These are phyloP conservation scores for Podospora comata DNA, from an alignment of 495 filamentous ascomycete species.

Conservation along the genomic window DNA sequence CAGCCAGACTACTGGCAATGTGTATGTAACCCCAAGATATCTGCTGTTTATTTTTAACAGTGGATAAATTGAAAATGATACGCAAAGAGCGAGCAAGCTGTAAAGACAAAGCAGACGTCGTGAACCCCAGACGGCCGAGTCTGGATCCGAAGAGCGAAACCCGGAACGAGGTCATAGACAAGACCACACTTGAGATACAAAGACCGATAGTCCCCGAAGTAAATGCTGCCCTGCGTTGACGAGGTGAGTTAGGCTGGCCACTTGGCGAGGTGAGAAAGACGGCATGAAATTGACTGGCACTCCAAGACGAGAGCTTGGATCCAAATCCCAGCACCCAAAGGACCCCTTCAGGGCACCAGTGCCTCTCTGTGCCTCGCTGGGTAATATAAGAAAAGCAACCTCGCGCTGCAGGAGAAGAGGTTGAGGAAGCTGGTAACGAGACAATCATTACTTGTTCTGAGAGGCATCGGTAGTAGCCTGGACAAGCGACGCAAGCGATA, in stretches of 20 bases:
- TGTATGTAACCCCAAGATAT: slow-evolving; percentile 3
- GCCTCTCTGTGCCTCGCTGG: slow-evolving; percentile 4
- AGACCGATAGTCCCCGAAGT: neutral
- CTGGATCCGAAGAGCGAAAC: neutral
- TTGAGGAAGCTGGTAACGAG: neutral
- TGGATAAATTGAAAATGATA: slow-evolving; percentile 10
- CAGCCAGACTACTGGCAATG: neutral
- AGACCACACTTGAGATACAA: neutral
- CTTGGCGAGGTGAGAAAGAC: slow-evolving; percentile 15
- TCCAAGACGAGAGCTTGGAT: slow-evolving; percentile 11
- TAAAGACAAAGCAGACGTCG: neutral
- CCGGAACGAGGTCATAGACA: neutral
- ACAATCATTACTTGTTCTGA: neutral
- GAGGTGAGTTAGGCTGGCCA: slow-evolving; percentile 11
- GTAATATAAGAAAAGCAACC: slow-evolving; percentile 8
- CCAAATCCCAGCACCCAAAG: slow-evolving; percentile 5
- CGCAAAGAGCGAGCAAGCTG: slow-evolving; percentile 2
- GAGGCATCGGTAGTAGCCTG: neutral
- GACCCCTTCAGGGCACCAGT: slow-evolving; percentile 4
- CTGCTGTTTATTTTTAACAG: slow-evolving; percentile 18
- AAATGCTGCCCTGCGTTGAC: slow-evolving; percentile 1
- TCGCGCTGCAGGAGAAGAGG: neutral
- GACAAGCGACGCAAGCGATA: neutral
- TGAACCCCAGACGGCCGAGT: neutral
- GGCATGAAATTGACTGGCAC: slow-evolving; percentile 19